phyloP scores from a whole-genome alignment of 306 rosid species.

The Medicago arabica region DNA sequence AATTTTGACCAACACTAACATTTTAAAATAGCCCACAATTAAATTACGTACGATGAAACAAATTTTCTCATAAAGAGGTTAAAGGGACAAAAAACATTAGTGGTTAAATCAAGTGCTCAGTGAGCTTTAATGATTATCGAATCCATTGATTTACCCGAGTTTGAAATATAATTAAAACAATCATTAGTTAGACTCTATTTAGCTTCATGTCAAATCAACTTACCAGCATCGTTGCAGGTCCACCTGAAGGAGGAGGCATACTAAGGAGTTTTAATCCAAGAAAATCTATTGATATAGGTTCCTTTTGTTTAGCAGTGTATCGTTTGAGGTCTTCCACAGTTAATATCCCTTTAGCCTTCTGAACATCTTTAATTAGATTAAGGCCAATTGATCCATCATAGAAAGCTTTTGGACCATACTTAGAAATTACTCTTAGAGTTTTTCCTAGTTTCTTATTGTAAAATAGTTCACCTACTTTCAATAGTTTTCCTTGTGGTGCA shows the following conservation, averaged over 20 bases:
- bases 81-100: too few species aligned
- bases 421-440: slow-evolving; percentile 57
- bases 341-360: slow-evolving; percentile 71
- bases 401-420: slow-evolving; percentile 58
- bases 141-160: too few species aligned
- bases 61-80: too few species aligned
- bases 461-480: slow-evolving; percentile 58
- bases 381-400: slow-evolving; percentile 68
- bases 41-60: too few species aligned
- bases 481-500: slow-evolving; percentile 70
- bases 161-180: too few species aligned
- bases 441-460: slow-evolving; percentile 63
- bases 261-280: slow-evolving; percentile 64
- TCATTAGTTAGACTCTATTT: too few species aligned
- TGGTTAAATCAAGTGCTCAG: too few species aligned
- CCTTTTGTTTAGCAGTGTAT: slow-evolving; percentile 55
- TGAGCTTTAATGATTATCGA: too few species aligned
- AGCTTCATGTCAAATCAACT: slow-evolving; percentile 22
- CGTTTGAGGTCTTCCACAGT: slow-evolving; percentile 61
- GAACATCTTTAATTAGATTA: slow-evolving; percentile 65
- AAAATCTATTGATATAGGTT: slow-evolving; percentile 53
- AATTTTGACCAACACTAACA: too few species aligned
- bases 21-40: too few species aligned
- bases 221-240: slow-evolving; percentile 76
- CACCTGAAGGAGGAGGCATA: slow-evolving; percentile 96